phyloP scores from a whole-genome alignment of 371 early-diverging fungal genomes.

The Rhizomucor pusillus region DNA sequence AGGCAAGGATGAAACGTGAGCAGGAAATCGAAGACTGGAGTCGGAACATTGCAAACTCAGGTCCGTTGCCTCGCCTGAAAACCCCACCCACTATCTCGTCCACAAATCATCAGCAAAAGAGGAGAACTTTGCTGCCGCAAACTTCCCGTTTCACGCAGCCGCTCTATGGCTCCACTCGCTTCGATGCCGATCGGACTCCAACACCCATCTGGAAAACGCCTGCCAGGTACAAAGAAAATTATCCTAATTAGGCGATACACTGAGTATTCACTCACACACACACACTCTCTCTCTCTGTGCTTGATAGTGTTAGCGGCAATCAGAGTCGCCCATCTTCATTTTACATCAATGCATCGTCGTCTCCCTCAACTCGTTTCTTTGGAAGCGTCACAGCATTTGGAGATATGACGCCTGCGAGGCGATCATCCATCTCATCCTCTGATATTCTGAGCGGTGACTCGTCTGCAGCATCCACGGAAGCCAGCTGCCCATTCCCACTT shows the following conservation, averaged over 20 bases:
- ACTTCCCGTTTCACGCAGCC: constrained; percentile 46
- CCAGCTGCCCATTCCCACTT: constrained; percentile 35
- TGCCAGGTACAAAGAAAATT: constrained; percentile 17
- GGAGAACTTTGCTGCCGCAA: constrained; percentile 37
- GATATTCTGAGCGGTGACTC: constrained; percentile 11
- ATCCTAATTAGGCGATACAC: neutral
- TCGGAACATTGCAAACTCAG: constrained; percentile 36
- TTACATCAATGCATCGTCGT: constrained; percentile 1
- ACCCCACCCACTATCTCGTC: neutral
- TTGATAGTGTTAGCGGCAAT: neutral
- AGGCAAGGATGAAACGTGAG: constrained; percentile 54
- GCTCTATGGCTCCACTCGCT: constrained; percentile 34
- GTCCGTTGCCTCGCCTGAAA: constrained; percentile 22
- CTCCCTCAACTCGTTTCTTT: constrained; percentile 10
- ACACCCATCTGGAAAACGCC: constrained; percentile 29
- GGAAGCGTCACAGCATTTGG: neutral
- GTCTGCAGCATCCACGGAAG: constrained; percentile 1
- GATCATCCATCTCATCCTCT: constrained; percentile 11
- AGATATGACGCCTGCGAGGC: constrained; percentile 10
- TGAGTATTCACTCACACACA: neutral
- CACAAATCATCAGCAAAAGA: constrained; percentile 18
- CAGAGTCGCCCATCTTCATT: constrained; percentile 6
- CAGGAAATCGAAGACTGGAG: constrained; percentile 64
- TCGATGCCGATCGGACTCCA: constrained; percentile 24
- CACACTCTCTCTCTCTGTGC: too few relatives aligned